Conservation (phyloP, 352 stramenopile genomes). For the Pseudoperonospora humuli region DNA sequence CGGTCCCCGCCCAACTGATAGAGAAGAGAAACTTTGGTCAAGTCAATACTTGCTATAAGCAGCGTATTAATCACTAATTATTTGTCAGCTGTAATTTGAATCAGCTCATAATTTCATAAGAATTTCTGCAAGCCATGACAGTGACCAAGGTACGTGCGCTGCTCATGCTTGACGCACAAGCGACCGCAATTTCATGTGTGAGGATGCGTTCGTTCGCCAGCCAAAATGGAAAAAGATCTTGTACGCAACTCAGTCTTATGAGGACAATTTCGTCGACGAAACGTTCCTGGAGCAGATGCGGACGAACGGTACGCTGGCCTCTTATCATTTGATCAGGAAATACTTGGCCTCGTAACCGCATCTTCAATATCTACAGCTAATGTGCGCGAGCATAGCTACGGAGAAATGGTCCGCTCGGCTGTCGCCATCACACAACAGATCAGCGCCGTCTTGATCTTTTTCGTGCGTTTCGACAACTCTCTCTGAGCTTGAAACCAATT, state of each 20-base stretch:
- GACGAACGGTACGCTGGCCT: constrained; percentile 63
- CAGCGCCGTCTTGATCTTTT: constrained; percentile 83
- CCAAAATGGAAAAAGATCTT: constrained; percentile 81
- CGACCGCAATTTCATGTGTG: not conserved
- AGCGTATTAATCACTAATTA: too few species aligned
- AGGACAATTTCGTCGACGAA: constrained; percentile 87
- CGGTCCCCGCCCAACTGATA: constrained; percentile 33
- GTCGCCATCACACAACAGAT: constrained; percentile 87
- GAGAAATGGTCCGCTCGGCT: constrained; percentile 75
- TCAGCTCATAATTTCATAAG: not conserved
- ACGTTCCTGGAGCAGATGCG: constrained; percentile 88
- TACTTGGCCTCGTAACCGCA: not conserved
- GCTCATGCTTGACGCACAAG: not conserved
- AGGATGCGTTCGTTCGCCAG: constrained; percentile 2
- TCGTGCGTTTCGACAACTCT: constrained; percentile 35
- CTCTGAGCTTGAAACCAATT: not conserved
- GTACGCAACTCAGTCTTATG: constrained; percentile 81
- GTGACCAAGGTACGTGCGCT: constrained; percentile 12
- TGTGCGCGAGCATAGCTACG: constrained; percentile 77
- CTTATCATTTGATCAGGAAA: not conserved
- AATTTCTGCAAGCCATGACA: not conserved
- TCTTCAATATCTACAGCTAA: constrained; percentile 37
- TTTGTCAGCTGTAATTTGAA: too few species aligned
- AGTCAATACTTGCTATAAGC: too few species aligned
- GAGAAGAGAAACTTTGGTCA: too few species aligned